phyloP scores from a whole-genome alignment of 2,329 filamentous ascomycete genomes.

The Orbilia javanica region DNA sequence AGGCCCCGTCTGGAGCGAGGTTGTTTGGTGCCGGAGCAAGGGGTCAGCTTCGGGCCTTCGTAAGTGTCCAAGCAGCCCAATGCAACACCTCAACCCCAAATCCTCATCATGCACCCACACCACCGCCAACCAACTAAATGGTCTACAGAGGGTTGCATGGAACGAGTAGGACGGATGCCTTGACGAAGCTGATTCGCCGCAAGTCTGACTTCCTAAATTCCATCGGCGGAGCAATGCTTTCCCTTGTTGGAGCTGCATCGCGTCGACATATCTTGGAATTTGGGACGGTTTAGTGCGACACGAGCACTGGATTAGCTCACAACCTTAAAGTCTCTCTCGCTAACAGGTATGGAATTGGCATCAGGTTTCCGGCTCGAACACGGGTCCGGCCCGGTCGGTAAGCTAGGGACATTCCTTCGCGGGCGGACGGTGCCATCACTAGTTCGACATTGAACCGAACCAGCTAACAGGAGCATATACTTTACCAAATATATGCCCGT shows the following conservation, averaged over 20 bases:
- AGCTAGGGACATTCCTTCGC: slow-evolving; percentile 13
- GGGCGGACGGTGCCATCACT: not conserved
- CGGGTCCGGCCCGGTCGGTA: slow-evolving; percentile 42
- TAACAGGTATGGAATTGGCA: not conserved
- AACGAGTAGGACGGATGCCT: not conserved
- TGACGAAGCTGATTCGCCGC: not conserved
- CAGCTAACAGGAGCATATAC: slow-evolving; percentile 1
- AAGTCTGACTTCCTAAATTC: not conserved
- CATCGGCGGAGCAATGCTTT: not conserved
- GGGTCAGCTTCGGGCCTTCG: slow-evolving; percentile 4
- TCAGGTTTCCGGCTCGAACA: slow-evolving; percentile 40
- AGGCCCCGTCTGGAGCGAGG: not conserved
- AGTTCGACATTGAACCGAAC: slow-evolving; percentile 2
- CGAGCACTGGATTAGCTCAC: slow-evolving; percentile 7
- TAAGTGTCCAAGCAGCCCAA: not conserved
- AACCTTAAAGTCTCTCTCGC: not conserved
- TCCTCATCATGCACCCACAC: not conserved
- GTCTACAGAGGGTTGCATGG: not conserved
- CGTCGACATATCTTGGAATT: slow-evolving; percentile 8
- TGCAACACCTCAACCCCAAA: not conserved
- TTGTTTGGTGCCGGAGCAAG: slow-evolving; percentile 23
- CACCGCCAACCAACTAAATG: not conserved
- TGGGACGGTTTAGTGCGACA: slow-evolving; percentile 3
- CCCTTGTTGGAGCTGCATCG: not conserved
- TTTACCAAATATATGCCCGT: slow-evolving; percentile 49